Evolutionary conservation across 2,329 filamentous ascomycete species (phyloP), one percentile per base, ranked within the genome.

Genomic region (Xylaria sp.): DNA sequence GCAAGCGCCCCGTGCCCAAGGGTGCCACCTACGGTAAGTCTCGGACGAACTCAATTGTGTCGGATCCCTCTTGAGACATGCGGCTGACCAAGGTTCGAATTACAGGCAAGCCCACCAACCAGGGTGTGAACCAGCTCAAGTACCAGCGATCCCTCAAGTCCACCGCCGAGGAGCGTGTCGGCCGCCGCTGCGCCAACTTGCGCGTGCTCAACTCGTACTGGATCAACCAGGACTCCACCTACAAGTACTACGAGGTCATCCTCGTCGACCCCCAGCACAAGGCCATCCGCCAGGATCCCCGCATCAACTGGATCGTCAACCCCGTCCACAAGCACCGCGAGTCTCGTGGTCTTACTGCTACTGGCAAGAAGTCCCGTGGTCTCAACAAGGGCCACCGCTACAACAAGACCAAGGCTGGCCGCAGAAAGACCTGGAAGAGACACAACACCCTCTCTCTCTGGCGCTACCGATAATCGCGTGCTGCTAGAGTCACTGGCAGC

Each of bases 241-340:
- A 98, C 92, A 99, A 99, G 89, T 99, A 99, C 91, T 99, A 88
- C 87, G 95, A 99, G 86, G 90, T 98, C 83, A 98, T 99, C 86
- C 92, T 97, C 78, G 94, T 99, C 80, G 95, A 99, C 86, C 95
- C 95, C 80, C 91, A 96, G 87, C 95, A 99, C 92, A 98, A 98
- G 89, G 95, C 95, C 79, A 99, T 99, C 88, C 95, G 95, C 83
- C 92, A 91, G 79, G 95, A 99, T 82, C 86, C 95, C 77, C 93
- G 95, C 84, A 98, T 99, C 91, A 99, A 97, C 92, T 99, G 95
- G 95, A 99, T 99, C 87, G 92, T 94, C 85, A 96, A 96, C 85
- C 91, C 95, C 74, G 96, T 99, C 77, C 95, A 99, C 92, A 99
- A 99, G 93, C 95, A 98, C 90, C 95, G 95, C 85, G 95, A 99